Evolutionary conservation across 2,329 filamentous ascomycete species (phyloP).

Genomic region (Bipolaris bicolor): DNA sequence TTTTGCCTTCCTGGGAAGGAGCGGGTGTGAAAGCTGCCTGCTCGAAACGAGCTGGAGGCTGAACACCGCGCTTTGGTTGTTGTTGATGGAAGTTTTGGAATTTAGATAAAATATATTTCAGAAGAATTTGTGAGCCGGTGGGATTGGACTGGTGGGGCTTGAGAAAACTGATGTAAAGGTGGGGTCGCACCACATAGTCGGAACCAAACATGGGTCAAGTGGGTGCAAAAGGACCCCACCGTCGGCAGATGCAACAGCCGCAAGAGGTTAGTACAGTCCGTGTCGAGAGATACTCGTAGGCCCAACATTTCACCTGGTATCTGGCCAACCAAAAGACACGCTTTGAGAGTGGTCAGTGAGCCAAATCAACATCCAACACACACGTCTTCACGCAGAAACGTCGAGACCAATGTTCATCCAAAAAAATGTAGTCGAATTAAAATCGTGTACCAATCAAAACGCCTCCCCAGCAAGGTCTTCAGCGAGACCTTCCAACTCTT

Average conservation of each 20-base stretch:
- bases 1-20: conserved; percentile 15
- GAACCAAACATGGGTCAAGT: too few relatives aligned
- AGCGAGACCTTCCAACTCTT: conserved; percentile 87
- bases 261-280: not conserved
- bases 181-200: too few relatives aligned
- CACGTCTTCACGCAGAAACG: not conserved
- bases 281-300: not conserved
- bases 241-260: not conserved
- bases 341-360: not conserved
- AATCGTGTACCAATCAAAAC: conserved; percentile 22
- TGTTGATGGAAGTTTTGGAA: too few relatives aligned
- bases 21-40: too few relatives aligned
- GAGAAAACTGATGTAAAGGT: too few relatives aligned
- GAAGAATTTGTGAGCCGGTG: too few relatives aligned
- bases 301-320: not conserved
- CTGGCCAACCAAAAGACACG: not conserved
- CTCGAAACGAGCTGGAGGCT: too few relatives aligned
- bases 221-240: not conserved
- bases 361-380: not conserved
- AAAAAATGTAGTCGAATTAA: not conserved
- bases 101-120: too few relatives aligned
- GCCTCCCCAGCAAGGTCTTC: conserved; percentile 68
- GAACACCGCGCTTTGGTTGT: too few relatives aligned
- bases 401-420: not conserved
- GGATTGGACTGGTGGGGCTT: too few relatives aligned